Conservation (phyloP, 306 rosid genomes). For the Castanospermum australe region DNA sequence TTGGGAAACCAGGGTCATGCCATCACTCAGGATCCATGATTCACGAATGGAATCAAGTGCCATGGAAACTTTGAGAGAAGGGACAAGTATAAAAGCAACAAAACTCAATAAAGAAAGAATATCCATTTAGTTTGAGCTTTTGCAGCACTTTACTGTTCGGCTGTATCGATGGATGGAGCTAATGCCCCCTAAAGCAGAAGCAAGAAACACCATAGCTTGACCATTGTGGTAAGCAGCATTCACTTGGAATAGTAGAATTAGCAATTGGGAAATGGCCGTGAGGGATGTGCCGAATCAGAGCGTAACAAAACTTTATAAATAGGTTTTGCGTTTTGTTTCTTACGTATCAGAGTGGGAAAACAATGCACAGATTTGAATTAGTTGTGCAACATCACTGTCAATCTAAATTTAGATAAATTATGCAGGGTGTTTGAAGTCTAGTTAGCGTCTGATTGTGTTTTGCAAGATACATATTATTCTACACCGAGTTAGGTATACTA, state of each 20-base stretch:
- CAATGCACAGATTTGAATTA: not conserved
- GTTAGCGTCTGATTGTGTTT: too few species aligned
- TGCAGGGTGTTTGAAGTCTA: too few species aligned
- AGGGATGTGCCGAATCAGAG: not conserved
- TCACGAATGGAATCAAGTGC: slow-evolving; percentile 34
- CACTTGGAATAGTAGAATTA: not conserved
- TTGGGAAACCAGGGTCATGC: slow-evolving; percentile 41
- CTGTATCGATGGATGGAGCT: not conserved
- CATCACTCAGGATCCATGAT: slow-evolving; percentile 37
- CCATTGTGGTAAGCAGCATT: not conserved
- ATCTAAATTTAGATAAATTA: not conserved
- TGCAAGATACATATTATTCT: too few species aligned
- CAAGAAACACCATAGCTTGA: not conserved
- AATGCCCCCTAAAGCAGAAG: not conserved
- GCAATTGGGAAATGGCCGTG: not conserved
- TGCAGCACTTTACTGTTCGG: not conserved
- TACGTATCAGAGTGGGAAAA: not conserved
- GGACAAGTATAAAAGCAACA: not conserved
- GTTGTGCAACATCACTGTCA: not conserved
- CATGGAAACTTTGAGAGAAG: slow-evolving; percentile 13
- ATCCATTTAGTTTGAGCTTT: not conserved
- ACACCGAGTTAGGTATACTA: too few species aligned
- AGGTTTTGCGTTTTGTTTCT: not conserved
- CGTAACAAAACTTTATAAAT: not conserved
- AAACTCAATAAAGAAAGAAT: not conserved